Evolutionary conservation across 768 basidiomycete genomes (phyloP).

Genomic region (Serendipita vermifera): DNA sequence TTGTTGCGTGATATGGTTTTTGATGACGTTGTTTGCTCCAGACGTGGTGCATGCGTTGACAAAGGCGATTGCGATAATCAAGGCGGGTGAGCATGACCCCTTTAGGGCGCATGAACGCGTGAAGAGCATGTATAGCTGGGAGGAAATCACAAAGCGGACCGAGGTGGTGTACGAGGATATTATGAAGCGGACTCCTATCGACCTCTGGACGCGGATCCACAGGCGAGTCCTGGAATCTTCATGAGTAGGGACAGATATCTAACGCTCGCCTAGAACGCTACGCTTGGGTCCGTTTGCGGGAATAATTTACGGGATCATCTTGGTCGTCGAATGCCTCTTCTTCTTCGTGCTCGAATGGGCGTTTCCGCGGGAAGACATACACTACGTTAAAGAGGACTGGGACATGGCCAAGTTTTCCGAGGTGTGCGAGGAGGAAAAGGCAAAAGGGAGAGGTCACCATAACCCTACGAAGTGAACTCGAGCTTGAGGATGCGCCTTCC

Average conservation of each 20-base stretch:
- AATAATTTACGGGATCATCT: conserved; percentile 74
- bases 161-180: conserved; percentile 71
- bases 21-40: conserved; percentile 21
- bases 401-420: conserved; percentile 26
- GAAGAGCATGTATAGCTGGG: conserved; percentile 79
- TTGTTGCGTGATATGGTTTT: no score
- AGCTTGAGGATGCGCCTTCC: conserved; percentile 55
- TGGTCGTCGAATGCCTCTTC: conserved; percentile 82
- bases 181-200: conserved; percentile 43
- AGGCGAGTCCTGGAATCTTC: conserved; percentile 35
- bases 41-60: conserved; percentile 77
- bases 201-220: conserved; percentile 64
- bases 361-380: conserved; percentile 63
- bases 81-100: conserved; percentile 59
- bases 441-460: neutral
- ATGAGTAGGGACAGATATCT: neutral
- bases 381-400: conserved; percentile 61
- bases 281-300: conserved; percentile 69
- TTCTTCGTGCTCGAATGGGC: conserved; percentile 75
- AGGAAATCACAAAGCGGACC: conserved; percentile 60
- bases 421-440: neutral
- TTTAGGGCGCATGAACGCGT: conserved; percentile 61
- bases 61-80: conserved; percentile 61
- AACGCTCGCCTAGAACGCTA: conserved; percentile 47
- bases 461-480: no score